Evolutionary conservation across 148 eudicot genomes (phyloP), one percentile per base, ranked within the genome.

Genomic region (Euryodendron excelsum): DNA sequence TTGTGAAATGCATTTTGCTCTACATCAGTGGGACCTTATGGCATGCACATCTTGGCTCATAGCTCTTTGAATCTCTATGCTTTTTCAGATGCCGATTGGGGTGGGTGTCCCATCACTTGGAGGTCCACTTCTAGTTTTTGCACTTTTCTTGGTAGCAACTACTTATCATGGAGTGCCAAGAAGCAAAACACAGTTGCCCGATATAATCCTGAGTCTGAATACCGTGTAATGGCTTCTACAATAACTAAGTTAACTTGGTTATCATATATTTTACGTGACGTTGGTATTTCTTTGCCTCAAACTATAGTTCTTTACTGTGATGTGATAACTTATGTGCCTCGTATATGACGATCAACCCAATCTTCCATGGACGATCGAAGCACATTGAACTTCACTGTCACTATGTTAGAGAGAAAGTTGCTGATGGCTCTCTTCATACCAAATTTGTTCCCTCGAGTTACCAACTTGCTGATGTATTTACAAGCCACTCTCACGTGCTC

Each of bases 21-120:
- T 72, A 47, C 17, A 2, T 72, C 14, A 1, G 11, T 3, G 30
- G 12, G 14, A 72, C 60, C 14, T 14, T 28, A 14, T 52, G 4
- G 27, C 33, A 14, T 17, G 13, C 5, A 14, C 27, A 34, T 44
- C 39, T 0, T 69, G 0, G 7, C 8, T 10, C 28, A 39, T 1
- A 25, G 59, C 48, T 39, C 39, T 33, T 31, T 53, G 28, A 17
- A 41, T 33, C 28, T 52, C 25, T 27, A n/a, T 50, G 27, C 56
- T 0, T 71, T 45, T 17, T 47, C 75, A 4, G 36, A 48, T 71
- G 75, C 75, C 4, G 39, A 53, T 73, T 73, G 62, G 61, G 76
- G 44, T 28, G 76, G 63, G 1, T 41, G 33, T 53, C 13, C 53
- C 6, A 4, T 17, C 4, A 45, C 50, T 4, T 2, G 76, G 33